A percentile compares a stretch with the other conserved stretches of the same genome.
These are phyloP conservation scores for Mortierella antarctica DNA, from an alignment of 192 early-diverging fungal species.

Conservation along the genomic window DNA sequence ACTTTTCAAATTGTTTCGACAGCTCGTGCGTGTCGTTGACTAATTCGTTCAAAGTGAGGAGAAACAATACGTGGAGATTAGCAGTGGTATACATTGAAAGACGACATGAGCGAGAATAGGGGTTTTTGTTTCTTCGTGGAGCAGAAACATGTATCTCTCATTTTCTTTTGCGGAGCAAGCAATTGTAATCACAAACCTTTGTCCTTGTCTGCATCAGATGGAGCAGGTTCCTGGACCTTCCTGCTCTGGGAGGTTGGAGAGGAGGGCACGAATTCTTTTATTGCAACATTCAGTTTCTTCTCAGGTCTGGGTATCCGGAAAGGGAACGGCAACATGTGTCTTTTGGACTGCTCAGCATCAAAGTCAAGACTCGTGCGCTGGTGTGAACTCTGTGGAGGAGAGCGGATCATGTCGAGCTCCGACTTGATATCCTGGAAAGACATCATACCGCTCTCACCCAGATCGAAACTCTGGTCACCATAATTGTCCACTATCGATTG, in stretches of 20 bases:
- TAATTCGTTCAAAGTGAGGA: neutral
- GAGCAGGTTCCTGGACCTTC: conserved; percentile 4
- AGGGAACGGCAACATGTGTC: conserved; percentile 37
- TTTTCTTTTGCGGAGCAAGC: too few species aligned
- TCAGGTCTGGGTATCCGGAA: conserved; percentile 51
- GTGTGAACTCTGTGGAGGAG: conserved; percentile 9
- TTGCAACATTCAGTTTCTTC: conserved; percentile 36
- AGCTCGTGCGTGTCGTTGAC: conserved; percentile 51
- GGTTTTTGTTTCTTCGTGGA: too few species aligned
- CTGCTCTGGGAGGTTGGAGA: neutral
- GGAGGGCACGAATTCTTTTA: conserved; percentile 38
- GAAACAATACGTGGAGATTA: neutral
- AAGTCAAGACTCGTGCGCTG: neutral
- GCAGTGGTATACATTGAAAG: too few species aligned
- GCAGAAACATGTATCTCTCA: too few species aligned
- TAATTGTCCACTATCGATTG: conserved; percentile 23
- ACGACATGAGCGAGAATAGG: too few species aligned
- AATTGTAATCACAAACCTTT: conserved; percentile 27
- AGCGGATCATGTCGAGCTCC: conserved; percentile 38
- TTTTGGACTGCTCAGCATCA: conserved; percentile 20
- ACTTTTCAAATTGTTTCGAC: conserved; percentile 50
- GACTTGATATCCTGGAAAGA: conserved; percentile 50
- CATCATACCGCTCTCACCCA: conserved; percentile 49
- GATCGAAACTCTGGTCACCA: conserved; percentile 46
- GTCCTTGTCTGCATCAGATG: conserved; percentile 25